Evolutionary conservation across 495 filamentous ascomycete genomes (phyloP).

Genomic region (Penicillium malachiteum): DNA sequence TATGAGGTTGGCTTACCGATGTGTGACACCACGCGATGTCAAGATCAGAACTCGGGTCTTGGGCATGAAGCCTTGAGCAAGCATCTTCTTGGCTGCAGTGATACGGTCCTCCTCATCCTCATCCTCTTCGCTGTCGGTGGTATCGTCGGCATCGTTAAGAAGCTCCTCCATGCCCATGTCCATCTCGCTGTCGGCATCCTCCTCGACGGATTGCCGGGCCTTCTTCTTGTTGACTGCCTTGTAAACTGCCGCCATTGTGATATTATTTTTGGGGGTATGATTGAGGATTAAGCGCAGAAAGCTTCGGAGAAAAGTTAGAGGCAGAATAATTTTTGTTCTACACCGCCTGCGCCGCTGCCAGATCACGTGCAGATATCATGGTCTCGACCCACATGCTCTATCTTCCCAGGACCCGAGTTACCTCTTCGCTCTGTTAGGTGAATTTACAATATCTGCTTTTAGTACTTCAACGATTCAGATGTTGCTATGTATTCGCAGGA

Average conservation of each 20-base stretch:
- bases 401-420: no score
- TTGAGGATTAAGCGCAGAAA: slow-evolving; percentile 16
- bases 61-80: slow-evolving; percentile 44
- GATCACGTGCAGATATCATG: slow-evolving; percentile 26
- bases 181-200: slow-evolving; percentile 31
- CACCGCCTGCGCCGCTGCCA: slow-evolving; percentile 28
- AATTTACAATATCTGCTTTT: no score
- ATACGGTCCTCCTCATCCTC: slow-evolving; percentile 33
- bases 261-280: slow-evolving; percentile 6
- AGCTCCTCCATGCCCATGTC: slow-evolving; percentile 42
- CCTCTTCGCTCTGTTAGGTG: no score
- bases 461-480: background rate
- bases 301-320: slow-evolving; percentile 34
- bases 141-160: slow-evolving; percentile 43
- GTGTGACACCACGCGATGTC: slow-evolving; percentile 84
- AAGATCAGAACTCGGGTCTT: slow-evolving; percentile 81
- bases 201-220: slow-evolving; percentile 34
- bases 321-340: slow-evolving; percentile 44
- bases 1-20: slow-evolving; percentile 55
- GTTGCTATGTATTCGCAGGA: background rate
- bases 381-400: background rate
- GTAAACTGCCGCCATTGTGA: slow-evolving; percentile 88
- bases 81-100: slow-evolving; percentile 39
- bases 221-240: slow-evolving; percentile 78
- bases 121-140: slow-evolving; percentile 49